These are phyloP conservation scores for Fusarium pseudocircinatum DNA, from an alignment of 2,329 filamentous ascomycete genomes.

Conservation along the genomic window DNA sequence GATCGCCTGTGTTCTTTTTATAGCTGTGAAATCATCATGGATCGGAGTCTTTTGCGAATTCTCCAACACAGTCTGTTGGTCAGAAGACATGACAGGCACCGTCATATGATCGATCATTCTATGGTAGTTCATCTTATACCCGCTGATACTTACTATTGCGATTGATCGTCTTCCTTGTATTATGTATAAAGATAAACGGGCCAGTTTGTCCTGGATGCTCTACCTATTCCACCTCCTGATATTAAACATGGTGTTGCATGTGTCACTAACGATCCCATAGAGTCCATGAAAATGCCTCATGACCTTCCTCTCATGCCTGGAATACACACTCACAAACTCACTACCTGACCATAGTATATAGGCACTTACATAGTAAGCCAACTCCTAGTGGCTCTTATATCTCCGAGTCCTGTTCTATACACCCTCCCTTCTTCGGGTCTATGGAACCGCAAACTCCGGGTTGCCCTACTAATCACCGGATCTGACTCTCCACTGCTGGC, in stretches of 20 bases:
- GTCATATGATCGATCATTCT: conserved; percentile 12
- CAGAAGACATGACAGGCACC: background rate
- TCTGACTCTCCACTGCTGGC: background rate
- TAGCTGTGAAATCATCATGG: background rate
- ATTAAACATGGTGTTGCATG: background rate
- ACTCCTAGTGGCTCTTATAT: background rate
- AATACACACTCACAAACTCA: background rate
- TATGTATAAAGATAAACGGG: background rate
- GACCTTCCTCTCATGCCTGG: background rate
- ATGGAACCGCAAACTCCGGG: background rate
- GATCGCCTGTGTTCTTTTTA: background rate
- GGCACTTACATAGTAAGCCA: background rate
- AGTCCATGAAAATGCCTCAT: background rate
- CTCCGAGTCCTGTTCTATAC: background rate
- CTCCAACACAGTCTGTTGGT: background rate
- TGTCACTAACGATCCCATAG: background rate
- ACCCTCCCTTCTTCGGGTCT: background rate
- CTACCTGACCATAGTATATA: background rate
- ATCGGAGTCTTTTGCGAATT: background rate
- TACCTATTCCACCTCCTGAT: background rate
- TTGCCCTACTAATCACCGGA: background rate
- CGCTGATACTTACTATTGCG: background rate
- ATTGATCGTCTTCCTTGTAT: background rate
- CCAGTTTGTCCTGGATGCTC: background rate
- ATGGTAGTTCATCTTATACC: background rate